These are phyloP conservation scores for Aquilaria sinensis DNA, from an alignment of 345 rosid species.

Conservation along the genomic window DNA sequence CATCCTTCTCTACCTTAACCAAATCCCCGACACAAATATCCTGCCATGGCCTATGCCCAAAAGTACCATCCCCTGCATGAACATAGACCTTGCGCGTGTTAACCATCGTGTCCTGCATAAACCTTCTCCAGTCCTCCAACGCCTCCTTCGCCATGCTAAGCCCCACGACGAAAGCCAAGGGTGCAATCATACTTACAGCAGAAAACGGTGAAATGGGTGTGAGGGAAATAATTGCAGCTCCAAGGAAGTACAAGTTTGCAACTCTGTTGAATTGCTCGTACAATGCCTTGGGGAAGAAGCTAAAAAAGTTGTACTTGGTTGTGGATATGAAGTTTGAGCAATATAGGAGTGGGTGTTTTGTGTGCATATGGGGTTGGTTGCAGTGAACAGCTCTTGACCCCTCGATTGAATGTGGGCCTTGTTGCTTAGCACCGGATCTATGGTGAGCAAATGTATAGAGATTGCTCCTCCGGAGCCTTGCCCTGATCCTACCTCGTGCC, in stretches of 20 bases:
- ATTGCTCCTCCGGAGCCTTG: conserved; percentile 58
- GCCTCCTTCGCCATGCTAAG: conserved; percentile 86
- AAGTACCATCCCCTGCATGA: conserved; percentile 39
- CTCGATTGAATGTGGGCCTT: conserved; percentile 40
- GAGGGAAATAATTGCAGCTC: conserved; percentile 66
- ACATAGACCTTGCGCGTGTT: conserved; percentile 39
- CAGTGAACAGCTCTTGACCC: conserved; percentile 67
- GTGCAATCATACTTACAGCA: conserved; percentile 75
- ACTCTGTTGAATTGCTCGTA: conserved; percentile 84
- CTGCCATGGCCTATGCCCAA: conserved; percentile 44
- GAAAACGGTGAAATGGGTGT: conserved; percentile 68
- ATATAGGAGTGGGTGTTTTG: conserved; percentile 55
- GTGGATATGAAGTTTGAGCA: conserved; percentile 71
- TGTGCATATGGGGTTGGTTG: conserved; percentile 64
- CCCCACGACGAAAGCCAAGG: conserved; percentile 74
- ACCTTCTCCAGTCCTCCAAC: conserved; percentile 85
- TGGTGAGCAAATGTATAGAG: conserved; percentile 74
- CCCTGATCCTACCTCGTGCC: conserved; percentile 74
- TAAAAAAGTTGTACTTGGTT: conserved; percentile 58
- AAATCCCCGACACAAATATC: conserved; percentile 57
- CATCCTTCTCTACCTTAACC: conserved; percentile 51
- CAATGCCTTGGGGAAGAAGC: conserved; percentile 74
- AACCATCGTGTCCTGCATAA: conserved; percentile 52
- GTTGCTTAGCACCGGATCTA: conserved; percentile 35
- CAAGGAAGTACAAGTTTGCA: conserved; percentile 81